Percentiles rank a stretch among this genome's conserved stretches.
These are phyloP conservation scores for Periconia digitata DNA, from an alignment of 2,329 filamentous ascomycete species.

Conservation along the genomic window DNA sequence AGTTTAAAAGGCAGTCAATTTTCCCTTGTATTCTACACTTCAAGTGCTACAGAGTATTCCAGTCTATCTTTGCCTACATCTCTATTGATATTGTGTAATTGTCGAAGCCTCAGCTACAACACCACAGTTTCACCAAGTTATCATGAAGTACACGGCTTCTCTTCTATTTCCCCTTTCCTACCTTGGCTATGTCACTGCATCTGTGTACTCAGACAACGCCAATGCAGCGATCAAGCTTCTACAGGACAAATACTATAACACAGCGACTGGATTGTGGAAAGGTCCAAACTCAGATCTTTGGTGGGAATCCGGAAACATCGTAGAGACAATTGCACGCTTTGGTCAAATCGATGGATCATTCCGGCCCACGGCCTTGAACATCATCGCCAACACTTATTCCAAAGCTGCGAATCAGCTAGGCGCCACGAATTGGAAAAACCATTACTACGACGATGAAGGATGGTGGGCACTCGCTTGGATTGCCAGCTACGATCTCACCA, in stretches of 20 bases:
- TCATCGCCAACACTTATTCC: constrained; percentile 36
- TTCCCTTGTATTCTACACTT: neutral
- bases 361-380: constrained; percentile 29
- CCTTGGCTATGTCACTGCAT: constrained; percentile 6
- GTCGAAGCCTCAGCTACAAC: neutral
- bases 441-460: constrained; percentile 63
- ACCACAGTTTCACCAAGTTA: neutral
- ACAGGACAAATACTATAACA: constrained; percentile 37
- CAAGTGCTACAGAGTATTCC: neutral
- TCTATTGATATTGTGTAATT: neutral
- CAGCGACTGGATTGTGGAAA: constrained; percentile 37
- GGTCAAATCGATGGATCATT: constrained; percentile 30
- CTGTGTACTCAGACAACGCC: constrained; percentile 31
- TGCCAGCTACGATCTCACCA: constrained; percentile 58
- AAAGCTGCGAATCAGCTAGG: constrained; percentile 31
- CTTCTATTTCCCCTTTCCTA: constrained; percentile 15
- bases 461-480: constrained; percentile 67
- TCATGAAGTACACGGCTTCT: constrained; percentile 22
- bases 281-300: constrained; percentile 28
- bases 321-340: constrained; percentile 37
- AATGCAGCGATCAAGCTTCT: constrained; percentile 29
- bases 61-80: neutral
- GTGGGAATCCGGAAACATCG: constrained; percentile 43
- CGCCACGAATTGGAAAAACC: constrained; percentile 49
- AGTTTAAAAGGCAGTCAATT: neutral